Conservation (phyloP, 495 filamentous ascomycete genomes). For the Articulospora tetracladia region DNA sequence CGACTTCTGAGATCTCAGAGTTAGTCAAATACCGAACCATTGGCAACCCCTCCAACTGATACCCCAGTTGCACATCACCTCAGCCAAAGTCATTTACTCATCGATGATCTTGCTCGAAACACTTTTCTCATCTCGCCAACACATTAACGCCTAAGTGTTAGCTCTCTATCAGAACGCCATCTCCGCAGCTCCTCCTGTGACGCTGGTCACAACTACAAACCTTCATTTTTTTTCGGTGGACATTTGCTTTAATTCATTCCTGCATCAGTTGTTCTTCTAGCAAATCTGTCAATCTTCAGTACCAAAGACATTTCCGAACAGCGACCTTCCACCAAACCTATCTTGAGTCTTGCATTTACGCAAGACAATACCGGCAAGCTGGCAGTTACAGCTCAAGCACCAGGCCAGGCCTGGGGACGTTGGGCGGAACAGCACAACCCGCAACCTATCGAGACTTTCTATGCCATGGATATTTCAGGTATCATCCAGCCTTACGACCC, state of each 20-base stretch:
- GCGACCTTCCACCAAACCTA: neutral
- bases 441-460: constrained; percentile 21
- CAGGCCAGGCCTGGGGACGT: constrained; percentile 28
- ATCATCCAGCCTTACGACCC: constrained; percentile 26
- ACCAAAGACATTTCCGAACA: neutral
- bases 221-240: constrained; percentile 12
- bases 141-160: neutral
- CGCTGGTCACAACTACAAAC: neutral
- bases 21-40: constrained; percentile 21
- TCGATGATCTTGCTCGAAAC: neutral
- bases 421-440: constrained; percentile 22
- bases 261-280: neutral
- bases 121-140: neutral
- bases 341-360: constrained; percentile 21
- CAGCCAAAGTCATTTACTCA: neutral
- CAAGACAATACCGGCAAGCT: constrained; percentile 30
- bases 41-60: constrained; percentile 21
- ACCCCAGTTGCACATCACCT: constrained; percentile 19
- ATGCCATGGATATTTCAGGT: constrained; percentile 26
- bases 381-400: constrained; percentile 28
- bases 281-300: neutral
- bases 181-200: neutral
- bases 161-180: neutral
- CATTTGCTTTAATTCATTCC: constrained; percentile 10
- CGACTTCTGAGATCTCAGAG: constrained; percentile 19